phyloP scores from a whole-genome alignment of 1,139 yeast genomes.

The Pichia sorboxylosa region DNA sequence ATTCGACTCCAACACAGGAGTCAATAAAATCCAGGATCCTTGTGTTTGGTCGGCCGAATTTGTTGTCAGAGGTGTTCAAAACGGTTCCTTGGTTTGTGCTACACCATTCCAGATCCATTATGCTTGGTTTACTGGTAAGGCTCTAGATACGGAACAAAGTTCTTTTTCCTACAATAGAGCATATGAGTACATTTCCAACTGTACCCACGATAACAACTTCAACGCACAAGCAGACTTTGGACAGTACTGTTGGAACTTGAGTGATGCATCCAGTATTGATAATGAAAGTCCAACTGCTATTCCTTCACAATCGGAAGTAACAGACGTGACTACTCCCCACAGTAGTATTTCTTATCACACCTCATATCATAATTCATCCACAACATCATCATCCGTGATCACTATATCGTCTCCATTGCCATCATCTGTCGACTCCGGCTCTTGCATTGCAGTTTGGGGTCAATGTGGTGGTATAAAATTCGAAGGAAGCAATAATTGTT shows the following conservation, averaged over 20 bases:
- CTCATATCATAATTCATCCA: background rate
- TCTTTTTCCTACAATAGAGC: slow-evolving; percentile 16
- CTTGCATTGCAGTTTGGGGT: too few species aligned
- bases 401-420: slow-evolving; percentile 1
- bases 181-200: slow-evolving; percentile 20
- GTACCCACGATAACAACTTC: slow-evolving; percentile 20
- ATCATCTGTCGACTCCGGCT: background rate
- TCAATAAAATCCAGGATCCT: slow-evolving; percentile 16
- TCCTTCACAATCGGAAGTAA: background rate
- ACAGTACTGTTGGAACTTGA: slow-evolving; percentile 15
- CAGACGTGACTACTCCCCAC: background rate
- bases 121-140: slow-evolving; percentile 21
- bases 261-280: too few species aligned
- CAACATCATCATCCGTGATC: background rate
- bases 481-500: background rate
- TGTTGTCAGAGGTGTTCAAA: slow-evolving; percentile 17
- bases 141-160: slow-evolving; percentile 6
- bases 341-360: background rate
- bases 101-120: slow-evolving; percentile 23
- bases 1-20: slow-evolving; percentile 15
- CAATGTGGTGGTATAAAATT: background rate
- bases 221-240: slow-evolving; percentile 23
- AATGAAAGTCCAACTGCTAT: background rate
- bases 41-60: slow-evolving; percentile 16
- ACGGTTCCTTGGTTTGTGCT: slow-evolving; percentile 16